Evolutionary conservation across 176 grass and related monocot genomes (phyloP), one percentile per base, ranked within the genome.

Genomic region (Avena sativa): DNA sequence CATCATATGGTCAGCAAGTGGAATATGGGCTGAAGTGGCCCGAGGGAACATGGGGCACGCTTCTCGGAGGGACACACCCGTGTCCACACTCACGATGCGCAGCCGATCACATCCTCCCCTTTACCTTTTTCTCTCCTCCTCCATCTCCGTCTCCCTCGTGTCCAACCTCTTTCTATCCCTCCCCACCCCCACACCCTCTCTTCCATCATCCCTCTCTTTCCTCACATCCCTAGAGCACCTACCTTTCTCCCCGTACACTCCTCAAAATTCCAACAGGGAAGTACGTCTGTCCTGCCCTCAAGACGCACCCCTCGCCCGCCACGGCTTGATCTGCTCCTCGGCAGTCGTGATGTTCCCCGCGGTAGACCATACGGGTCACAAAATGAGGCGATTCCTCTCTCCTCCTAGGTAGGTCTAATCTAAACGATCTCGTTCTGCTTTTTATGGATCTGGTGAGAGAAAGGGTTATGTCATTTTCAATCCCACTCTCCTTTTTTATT

Each of bases 261-360:
- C 66, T 60, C 68, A 90, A 89, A 89, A 87, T 84, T 34, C 86
- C 74, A 23, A 28, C 48, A 47, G 32, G 32, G 32, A 34, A 34
- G 32, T 34, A 34, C 32, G 3, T 34, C 32, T 4, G 0, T 34
- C 0, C 32, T 34, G 3, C 13, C 12, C 34, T 2, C 2, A 15
- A 49, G 61, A 17, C 40, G 30, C 88, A 52, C 40, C 78, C 49
- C 70, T 0, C 62, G 17, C 17, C 61, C 48, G 9, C 62, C 78
- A 72, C 46, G 17, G n/a, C 2, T 47, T 5, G 71, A 83, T 77
- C 85, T 44, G 17, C n/a, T 8, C 61, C 2, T 34, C 25, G 19
- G 70, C 56, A 32, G 50, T 67, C 15, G 66, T 56, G n/a, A 15
- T 73, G 23, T 26, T 63, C 74, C 65, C 30, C 36, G 46, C 52